phyloP scores from a whole-genome alignment of 345 rosid species.

The Salix suchowensis region DNA sequence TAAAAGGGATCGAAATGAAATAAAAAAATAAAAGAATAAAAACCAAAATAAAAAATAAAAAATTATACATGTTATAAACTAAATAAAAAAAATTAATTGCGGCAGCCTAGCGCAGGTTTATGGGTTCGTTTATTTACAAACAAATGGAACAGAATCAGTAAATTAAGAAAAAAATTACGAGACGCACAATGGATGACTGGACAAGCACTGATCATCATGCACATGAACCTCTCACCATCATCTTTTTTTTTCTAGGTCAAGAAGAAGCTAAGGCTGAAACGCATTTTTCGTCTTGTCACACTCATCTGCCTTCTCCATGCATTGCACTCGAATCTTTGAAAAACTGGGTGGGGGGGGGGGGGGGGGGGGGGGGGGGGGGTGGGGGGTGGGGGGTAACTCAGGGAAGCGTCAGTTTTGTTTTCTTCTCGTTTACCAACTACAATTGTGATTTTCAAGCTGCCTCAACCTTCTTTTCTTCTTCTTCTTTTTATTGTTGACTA shows the following conservation, averaged over 20 bases:
- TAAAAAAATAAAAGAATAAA: too few species aligned
- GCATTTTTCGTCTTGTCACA: conserved; percentile 34
- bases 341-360: neutral
- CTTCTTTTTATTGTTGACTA: conserved; percentile 21
- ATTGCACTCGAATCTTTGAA: conserved; percentile 53
- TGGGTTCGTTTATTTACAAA: too few species aligned
- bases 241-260: conserved; percentile 2
- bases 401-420: conserved; percentile 14
- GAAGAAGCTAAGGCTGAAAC: conserved; percentile 23
- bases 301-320: conserved; percentile 38
- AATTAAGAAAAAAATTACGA: too few species aligned
- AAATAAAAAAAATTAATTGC: too few species aligned
- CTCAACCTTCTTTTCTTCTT: too few species aligned
- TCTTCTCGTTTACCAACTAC: conserved; percentile 36
- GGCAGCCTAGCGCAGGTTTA: too few species aligned
- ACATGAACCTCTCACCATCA: neutral
- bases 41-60: too few species aligned
- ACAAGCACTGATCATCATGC: neutral
- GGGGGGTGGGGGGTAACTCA: neutral
- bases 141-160: too few species aligned
- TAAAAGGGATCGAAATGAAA: too few species aligned
- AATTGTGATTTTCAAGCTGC: conserved; percentile 22
- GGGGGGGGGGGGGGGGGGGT: neutral
- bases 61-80: too few species aligned
- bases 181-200: too few species aligned